Evolutionary conservation across 306 rosid genomes (phyloP), one percentile per base, ranked within the genome.

Genomic region (Echinosophora koreensis): DNA sequence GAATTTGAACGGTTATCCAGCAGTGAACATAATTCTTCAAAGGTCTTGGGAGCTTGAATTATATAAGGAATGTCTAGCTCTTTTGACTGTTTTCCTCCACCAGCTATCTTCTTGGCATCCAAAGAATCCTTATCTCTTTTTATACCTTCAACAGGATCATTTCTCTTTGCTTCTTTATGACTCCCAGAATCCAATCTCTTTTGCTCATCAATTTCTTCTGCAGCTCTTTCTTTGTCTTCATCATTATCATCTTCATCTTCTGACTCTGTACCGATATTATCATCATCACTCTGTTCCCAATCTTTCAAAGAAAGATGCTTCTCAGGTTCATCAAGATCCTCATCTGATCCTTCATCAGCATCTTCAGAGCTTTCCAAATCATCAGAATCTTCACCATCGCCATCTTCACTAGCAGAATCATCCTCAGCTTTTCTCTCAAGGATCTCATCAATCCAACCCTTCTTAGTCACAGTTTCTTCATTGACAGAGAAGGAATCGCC

Each of bases 221-320:
- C 37, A 55, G 11, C 61, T 65, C 38, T 65, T 58, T 74, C 69
- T 35, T 37, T 12, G 16, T 77, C 70, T 0, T 80, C 88, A 18
- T 77, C 81, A 46, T 44, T 84, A 32, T 76, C 83, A 37, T 65
- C 85, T 56, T 87, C 88, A 12, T 77, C 90, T 69, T 88, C 92
- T 47, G 71, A 75, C 78, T 84, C 83, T 61, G 74, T 80, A 44
- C 77, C 85, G 42, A 89, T 66, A 82, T 71, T 55, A 67, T 90
- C 97, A 82, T 95, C 99, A 67, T 95, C 99, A 81, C 97, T 95
- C 51, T 89, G 99, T 77, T 95, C 99, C 97, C 97, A 95, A 71
- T 88, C 97, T 86, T 87, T 92, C 81, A 87, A 80, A 54, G 93
- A 88, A 54, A 65, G 73, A 68, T 83, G 69, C 66, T 72, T 77